A percentile compares a stretch with the other conserved stretches of the same genome.
Evolutionary conservation across 2,329 filamentous ascomycete genomes (phyloP).

Genomic region (Leptographium wingfieldii): DNA sequence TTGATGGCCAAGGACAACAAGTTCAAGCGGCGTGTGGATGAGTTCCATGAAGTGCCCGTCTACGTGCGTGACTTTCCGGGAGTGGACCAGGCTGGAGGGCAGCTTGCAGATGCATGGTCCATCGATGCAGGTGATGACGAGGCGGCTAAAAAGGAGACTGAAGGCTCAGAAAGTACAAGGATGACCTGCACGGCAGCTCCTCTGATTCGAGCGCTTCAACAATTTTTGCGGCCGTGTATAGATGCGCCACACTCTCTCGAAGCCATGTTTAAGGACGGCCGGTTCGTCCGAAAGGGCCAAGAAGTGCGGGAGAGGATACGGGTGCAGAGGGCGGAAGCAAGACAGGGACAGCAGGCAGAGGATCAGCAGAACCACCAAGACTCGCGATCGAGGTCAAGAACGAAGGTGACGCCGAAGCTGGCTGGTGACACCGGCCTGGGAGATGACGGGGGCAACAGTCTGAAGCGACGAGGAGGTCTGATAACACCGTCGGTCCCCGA

Average conservation of each 20-base stretch:
- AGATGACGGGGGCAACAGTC: constrained; percentile 20
- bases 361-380: too few species aligned
- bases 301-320: constrained; percentile 5
- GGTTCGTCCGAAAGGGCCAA: constrained; percentile 24
- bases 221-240: constrained; percentile 33
- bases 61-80: constrained; percentile 56
- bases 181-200: constrained; percentile 34
- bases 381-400: neutral
- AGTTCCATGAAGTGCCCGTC: constrained; percentile 66
- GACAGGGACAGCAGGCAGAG: constrained; percentile 21
- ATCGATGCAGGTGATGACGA: constrained; percentile 31
- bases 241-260: constrained; percentile 31
- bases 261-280: constrained; percentile 32
- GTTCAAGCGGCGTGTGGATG: constrained; percentile 54
- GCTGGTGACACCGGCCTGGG: constrained; percentile 33
- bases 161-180: constrained; percentile 18
- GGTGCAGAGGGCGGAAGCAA: constrained; percentile 28
- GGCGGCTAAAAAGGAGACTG: too few species aligned
- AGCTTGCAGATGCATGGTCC: constrained; percentile 46
- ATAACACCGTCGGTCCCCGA: constrained; percentile 4
- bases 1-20: constrained; percentile 43
- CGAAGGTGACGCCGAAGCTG: constrained; percentile 14
- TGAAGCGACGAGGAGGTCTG: constrained; percentile 21
- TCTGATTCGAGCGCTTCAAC: constrained; percentile 40
- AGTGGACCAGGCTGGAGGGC: constrained; percentile 24